Base-by-base conservation (phyloP, 192 early-diverging fungal genomes). In the Thamnidium elegans region DNA sequence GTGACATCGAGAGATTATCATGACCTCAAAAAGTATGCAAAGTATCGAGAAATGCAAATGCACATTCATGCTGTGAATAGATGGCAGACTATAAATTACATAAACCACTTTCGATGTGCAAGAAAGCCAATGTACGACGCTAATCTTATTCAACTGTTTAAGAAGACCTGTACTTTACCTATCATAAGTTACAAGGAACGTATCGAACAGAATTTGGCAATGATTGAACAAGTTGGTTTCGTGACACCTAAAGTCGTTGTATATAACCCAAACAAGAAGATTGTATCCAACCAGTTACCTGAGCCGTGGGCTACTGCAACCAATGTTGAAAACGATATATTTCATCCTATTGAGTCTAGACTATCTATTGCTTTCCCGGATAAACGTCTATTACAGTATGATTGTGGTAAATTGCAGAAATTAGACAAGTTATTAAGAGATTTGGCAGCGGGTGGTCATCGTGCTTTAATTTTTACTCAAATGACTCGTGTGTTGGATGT, bases 351-450 rank as follows among this genome's bases (percentile, higher is more conserved):
- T 1, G 69, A 87, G 31, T 81, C 83, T 11, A 78, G 87, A 31
- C 81, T 88, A 55, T 78, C 81, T 62, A 85, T 94, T 17, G 87
- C 89, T 15, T 94, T 94, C 62, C 92, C 91, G 10, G 92, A 94
- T 65, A 92, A 91, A 45, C 77, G 87, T 9, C 59, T 94, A 23
- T 60, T 94, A 39, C 91, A 92, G 66, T 94, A 88, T 72, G 91
- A 94, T 74, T 94, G 91, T 65, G 90, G 92, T 17, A 89, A 89
- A 65, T 71, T 89, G 13, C 85, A 89, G 56, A 86, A 81, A 62
- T 62, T 89, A 21, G 81, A 80, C 62, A 70, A 43, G 52, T 72
- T 88, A 15, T 50, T 88, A 15, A 78, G 80, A 10, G 77, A 78
- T 14, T 65, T 88, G 17, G 80, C 79, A 32, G 74, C 79, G n/a